Conservation (phyloP, 2,329 filamentous ascomycete species). For the Penicillium sp. region DNA sequence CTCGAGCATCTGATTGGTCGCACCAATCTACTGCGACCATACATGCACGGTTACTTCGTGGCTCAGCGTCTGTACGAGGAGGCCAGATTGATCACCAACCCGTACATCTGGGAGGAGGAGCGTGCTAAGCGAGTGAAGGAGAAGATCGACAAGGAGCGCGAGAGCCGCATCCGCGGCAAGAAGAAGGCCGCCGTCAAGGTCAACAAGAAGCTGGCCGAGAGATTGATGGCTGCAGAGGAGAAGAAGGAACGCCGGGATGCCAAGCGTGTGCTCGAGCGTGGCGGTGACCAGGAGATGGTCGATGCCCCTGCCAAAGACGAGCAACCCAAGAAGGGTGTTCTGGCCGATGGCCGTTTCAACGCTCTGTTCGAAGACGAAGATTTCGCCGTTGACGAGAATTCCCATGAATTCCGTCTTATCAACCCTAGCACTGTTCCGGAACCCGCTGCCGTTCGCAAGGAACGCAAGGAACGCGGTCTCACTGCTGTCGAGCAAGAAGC, state of each 20-base stretch:
- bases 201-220: slow-evolving; percentile 71
- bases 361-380: slow-evolving; percentile 91
- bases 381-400: slow-evolving; percentile 88
- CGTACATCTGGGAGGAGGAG: slow-evolving; percentile 92
- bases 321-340: slow-evolving; percentile 59
- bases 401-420: slow-evolving; percentile 81
- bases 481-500: slow-evolving; percentile 68
- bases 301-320: slow-evolving; percentile 33
- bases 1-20: slow-evolving; percentile 88
- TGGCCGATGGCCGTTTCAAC: slow-evolving; percentile 85
- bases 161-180: slow-evolving; percentile 87
- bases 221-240: slow-evolving; percentile 63
- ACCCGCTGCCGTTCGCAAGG: slow-evolving; percentile 14
- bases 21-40: slow-evolving; percentile 85
- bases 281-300: slow-evolving; percentile 56
- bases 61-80: slow-evolving; percentile 95
- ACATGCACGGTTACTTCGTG: slow-evolving; percentile 99
- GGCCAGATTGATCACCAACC: slow-evolving; percentile 88
- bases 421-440: slow-evolving; percentile 76
- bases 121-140: slow-evolving; percentile 88
- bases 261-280: slow-evolving; percentile 56
- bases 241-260: slow-evolving; percentile 54
- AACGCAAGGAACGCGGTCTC: slow-evolving; percentile 53
- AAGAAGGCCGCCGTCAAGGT: slow-evolving; percentile 92
- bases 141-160: slow-evolving; percentile 96